Conservation (phyloP, 257 asterid species). For the Nemophila menziesii region DNA sequence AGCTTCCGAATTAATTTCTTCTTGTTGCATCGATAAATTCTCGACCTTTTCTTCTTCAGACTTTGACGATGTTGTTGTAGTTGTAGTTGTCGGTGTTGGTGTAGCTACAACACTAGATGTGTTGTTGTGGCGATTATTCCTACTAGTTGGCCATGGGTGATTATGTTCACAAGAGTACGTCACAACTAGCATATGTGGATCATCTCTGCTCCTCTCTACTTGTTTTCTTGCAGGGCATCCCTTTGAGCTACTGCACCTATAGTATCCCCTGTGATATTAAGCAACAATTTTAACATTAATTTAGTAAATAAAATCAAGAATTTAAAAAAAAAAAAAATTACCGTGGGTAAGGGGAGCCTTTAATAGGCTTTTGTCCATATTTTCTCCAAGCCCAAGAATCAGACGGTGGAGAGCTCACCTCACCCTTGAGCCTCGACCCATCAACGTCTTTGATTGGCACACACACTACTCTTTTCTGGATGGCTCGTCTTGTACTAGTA, state of each 20-base stretch:
- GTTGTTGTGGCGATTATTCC: slow-evolving; percentile 21
- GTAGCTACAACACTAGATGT: not conserved
- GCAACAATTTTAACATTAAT: not conserved
- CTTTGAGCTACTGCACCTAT: slow-evolving; percentile 88
- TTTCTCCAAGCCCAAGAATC: slow-evolving; percentile 99
- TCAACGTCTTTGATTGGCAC: slow-evolving; percentile 67
- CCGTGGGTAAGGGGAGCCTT: slow-evolving; percentile 98
- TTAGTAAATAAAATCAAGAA: not conserved
- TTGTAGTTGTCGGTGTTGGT: slow-evolving; percentile 1
- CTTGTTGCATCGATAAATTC: slow-evolving; percentile 11
- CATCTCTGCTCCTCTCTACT: slow-evolving; percentile 68
- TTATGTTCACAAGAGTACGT: slow-evolving; percentile 86
- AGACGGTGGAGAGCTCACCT: slow-evolving; percentile 77
- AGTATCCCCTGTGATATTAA: slow-evolving; percentile 53
- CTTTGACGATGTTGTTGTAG: slow-evolving; percentile 2
- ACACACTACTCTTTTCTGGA: slow-evolving; percentile 61
- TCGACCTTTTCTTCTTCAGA: slow-evolving; percentile 13
- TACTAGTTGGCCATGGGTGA: slow-evolving; percentile 60
- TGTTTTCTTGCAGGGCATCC: slow-evolving; percentile 97
- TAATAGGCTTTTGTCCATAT: slow-evolving; percentile 90
- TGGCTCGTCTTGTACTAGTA: slow-evolving; percentile 51
- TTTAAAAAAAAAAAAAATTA: slow-evolving; percentile 10
- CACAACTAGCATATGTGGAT: slow-evolving; percentile 59
- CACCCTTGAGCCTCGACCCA: slow-evolving; percentile 62
- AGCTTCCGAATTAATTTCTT: slow-evolving; percentile 13